phyloP scores from a whole-genome alignment of 2,329 filamentous ascomycete genomes.

The Ramichloridium luteum region DNA sequence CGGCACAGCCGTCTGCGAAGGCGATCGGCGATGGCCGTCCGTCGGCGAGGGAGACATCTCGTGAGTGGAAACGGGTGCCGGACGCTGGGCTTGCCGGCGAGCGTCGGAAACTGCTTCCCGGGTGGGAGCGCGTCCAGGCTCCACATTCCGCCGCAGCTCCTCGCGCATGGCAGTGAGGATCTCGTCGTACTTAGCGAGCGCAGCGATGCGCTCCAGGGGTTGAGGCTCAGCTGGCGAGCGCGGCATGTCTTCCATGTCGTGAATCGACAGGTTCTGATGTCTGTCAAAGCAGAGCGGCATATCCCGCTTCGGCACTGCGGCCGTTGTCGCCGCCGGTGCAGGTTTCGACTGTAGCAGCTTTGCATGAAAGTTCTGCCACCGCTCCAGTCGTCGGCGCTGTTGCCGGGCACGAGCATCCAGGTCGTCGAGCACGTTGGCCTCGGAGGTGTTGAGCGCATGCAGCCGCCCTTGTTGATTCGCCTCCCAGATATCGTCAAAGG shows the following conservation, averaged over 20 bases:
- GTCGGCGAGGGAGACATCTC: neutral
- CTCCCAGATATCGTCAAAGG: slow-evolving; percentile 64
- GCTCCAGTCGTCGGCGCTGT: slow-evolving; percentile 56
- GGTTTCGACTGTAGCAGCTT: slow-evolving; percentile 14
- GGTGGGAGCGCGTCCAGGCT: slow-evolving; percentile 2
- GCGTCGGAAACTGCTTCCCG: neutral
- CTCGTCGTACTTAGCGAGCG: slow-evolving; percentile 20
- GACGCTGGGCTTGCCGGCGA: neutral
- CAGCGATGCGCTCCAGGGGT: slow-evolving; percentile 9
- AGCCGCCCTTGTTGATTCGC: slow-evolving; percentile 32
- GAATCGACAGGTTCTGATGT: slow-evolving; percentile 18
- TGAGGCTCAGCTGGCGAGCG: slow-evolving; percentile 6
- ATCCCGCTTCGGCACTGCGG: neutral
- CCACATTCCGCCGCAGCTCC: slow-evolving; percentile 17
- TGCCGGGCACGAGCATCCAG: slow-evolving; percentile 54
- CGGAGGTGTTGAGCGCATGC: slow-evolving; percentile 38
- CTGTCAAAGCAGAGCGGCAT: slow-evolving; percentile 18
- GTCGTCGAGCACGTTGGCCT: slow-evolving; percentile 51
- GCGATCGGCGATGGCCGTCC: slow-evolving; percentile 11
- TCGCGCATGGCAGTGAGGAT: slow-evolving; percentile 26
- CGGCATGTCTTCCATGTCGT: slow-evolving; percentile 13
- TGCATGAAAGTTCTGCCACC: slow-evolving; percentile 59
- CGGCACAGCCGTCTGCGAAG: slow-evolving; percentile 18
- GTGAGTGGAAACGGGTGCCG: neutral
- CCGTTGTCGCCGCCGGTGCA: slow-evolving; percentile 5